Conservation (phyloP, 2,329 filamentous ascomycete genomes). For the Epichloe brachyelytri region DNA sequence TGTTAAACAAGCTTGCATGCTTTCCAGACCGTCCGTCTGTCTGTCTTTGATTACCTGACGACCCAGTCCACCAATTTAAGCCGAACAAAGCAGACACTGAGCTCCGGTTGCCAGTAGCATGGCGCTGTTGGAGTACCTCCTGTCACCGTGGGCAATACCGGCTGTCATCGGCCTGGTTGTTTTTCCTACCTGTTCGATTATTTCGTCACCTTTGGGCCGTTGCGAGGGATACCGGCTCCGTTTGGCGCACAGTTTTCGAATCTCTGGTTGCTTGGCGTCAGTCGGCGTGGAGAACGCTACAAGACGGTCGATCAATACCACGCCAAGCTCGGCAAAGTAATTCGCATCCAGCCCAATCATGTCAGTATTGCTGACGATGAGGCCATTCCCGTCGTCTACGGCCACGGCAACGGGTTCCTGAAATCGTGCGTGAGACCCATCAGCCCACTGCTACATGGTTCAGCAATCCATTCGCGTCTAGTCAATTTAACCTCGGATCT, state of each 20-base stretch:
- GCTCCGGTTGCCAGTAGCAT: slow-evolving; percentile 8
- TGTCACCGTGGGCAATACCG: slow-evolving; percentile 34
- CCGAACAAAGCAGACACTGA: no score
- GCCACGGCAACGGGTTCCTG: slow-evolving; percentile 63
- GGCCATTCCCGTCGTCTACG: slow-evolving; percentile 68
- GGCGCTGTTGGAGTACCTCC: slow-evolving; percentile 16
- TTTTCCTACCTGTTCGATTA: slow-evolving; percentile 48
- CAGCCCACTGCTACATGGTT: background rate
- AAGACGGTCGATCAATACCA: slow-evolving; percentile 57
- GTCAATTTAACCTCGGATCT: background rate
- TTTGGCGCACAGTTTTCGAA: slow-evolving; percentile 57
- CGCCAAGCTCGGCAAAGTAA: slow-evolving; percentile 62
- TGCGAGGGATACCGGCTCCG: slow-evolving; percentile 46
- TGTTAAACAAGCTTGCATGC: no score
- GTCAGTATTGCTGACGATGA: slow-evolving; percentile 67
- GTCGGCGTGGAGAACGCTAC: slow-evolving; percentile 53
- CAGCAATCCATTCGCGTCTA: slow-evolving; percentile 3
- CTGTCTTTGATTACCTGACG: background rate
- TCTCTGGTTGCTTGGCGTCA: slow-evolving; percentile 62
- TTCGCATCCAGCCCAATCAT: slow-evolving; percentile 75
- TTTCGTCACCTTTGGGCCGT: slow-evolving; percentile 37
- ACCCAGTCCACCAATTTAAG: no score
- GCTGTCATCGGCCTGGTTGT: slow-evolving; percentile 32
- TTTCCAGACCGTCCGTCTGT: no score
- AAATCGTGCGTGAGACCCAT: slow-evolving; percentile 40